Base-by-base conservation (phyloP, 2,329 filamentous ascomycete species). In the Fusarium solani-melongenae region DNA sequence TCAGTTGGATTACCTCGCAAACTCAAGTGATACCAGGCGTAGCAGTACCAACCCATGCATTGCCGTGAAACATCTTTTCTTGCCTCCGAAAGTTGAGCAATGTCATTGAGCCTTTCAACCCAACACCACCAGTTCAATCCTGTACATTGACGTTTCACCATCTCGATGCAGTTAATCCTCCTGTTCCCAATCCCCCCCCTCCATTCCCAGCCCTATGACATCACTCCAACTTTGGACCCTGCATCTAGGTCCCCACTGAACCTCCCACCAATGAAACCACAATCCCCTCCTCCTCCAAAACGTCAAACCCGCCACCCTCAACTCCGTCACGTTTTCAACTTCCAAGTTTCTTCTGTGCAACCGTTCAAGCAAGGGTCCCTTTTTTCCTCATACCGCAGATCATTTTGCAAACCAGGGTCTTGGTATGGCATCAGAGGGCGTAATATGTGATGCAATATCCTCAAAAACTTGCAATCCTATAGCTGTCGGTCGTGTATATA, bases 151-250 rank as follows among this genome's bases (percentile, higher is more conserved):
- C 44, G 39, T 61, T 41, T 67, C 44, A 44, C 51, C 20, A 62
- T 66, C n/a, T 59, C 62, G 33, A 61, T 59, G 38, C 12, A 20
- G 20, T 27, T 62, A 22, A 56, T 33, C 34, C 24, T 60, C 38
- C 34, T 15, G 34, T 36, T 36, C 12, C 15, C 15, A 36, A 36
- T 15, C 34, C 14, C n/a, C 10, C n/a, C 41, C 20, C 41, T 15
- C 49, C 29, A 59, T 53, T 6, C 9, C 34, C 20, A 62, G n/a
- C 33, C 31, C 62, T 63, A 78, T 78, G 75, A 78, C 76, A 78
- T 78, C 74, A 78, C 70, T 53, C 56, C 72, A 62, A 71, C 44
- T 59, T 41, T 59, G 69, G 71, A 56, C 76, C 75, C 76, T 76
- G 74, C 71, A 66, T 73, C 60, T 41, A 27, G 53, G 44, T 20